Evolutionary conservation across 257 asterid species (phyloP).

Genomic region (Nyctanthes arbortristis): DNA sequence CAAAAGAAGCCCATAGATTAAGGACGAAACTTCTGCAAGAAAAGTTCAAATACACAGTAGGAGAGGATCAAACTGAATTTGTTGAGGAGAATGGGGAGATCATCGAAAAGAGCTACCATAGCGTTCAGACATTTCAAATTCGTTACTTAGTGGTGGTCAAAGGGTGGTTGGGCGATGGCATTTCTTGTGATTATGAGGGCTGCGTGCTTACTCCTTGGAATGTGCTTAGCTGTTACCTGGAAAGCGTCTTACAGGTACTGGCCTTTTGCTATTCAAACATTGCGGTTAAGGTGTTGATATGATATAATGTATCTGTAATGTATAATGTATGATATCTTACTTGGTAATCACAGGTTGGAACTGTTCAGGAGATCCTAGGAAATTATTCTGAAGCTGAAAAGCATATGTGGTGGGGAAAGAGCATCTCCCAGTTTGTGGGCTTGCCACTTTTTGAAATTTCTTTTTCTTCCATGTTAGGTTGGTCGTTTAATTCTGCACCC

Average conservation of each 20-base stretch:
- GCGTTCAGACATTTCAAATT: conserved; percentile 55
- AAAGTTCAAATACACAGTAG: conserved; percentile 60
- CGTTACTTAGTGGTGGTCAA: conserved; percentile 46
- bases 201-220: conserved; percentile 82
- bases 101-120: conserved; percentile 48
- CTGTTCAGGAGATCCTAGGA: conserved; percentile 77
- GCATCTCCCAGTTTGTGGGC: conserved; percentile 60
- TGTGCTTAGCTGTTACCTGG: conserved; percentile 92
- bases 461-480: conserved; percentile 72
- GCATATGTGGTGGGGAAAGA: conserved; percentile 72
- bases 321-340: conserved; percentile 17
- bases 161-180: conserved; percentile 38
- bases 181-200: conserved; percentile 57
- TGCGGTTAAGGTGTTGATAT: conserved; percentile 17
- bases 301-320: conserved; percentile 18
- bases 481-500: neutral
- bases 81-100: conserved; percentile 45
- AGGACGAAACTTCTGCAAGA: conserved; percentile 70
- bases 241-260: conserved; percentile 83
- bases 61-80: conserved; percentile 50
- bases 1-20: conserved; percentile 78
- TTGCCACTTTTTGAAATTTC: conserved; percentile 69
- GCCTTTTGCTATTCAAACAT: conserved; percentile 29
- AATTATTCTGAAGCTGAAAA: conserved; percentile 67
- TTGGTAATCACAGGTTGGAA: conserved; percentile 57